phyloP scores from a whole-genome alignment of 2,329 filamentous ascomycete species.

The Fusarium azukiicola region DNA sequence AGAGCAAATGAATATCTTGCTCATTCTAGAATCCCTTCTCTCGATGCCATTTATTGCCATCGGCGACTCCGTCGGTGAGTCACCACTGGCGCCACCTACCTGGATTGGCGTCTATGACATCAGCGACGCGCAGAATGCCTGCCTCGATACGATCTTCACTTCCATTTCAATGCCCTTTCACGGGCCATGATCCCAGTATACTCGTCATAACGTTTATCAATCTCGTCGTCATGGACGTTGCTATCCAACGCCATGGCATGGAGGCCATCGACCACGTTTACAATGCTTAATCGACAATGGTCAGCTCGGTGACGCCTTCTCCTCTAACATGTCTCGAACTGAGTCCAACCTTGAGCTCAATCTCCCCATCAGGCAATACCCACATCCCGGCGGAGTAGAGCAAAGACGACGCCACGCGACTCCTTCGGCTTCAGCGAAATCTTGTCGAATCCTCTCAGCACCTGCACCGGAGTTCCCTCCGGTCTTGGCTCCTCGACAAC shows the following conservation, averaged over 20 bases:
- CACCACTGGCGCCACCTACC: not conserved
- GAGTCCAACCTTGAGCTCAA: too few relatives aligned
- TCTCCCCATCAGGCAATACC: too few relatives aligned
- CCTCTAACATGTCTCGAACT: too few relatives aligned
- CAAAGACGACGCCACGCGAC: too few relatives aligned
- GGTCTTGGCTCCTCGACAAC: too few relatives aligned
- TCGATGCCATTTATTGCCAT: not conserved
- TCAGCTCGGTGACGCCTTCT: too few relatives aligned
- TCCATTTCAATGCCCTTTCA: not conserved
- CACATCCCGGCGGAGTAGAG: too few relatives aligned
- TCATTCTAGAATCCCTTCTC: not conserved
- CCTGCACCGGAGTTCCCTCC: too few relatives aligned
- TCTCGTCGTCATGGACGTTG: not conserved
- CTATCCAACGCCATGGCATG: not conserved
- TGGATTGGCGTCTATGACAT: not conserved
- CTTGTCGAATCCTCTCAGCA: too few relatives aligned
- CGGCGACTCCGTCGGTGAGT: not conserved
- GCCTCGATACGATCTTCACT: not conserved
- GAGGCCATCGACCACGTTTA: not conserved
- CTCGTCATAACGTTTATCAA: not conserved
- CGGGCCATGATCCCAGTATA: not conserved
- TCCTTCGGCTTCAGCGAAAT: too few relatives aligned
- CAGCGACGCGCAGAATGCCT: constrained; percentile 18
- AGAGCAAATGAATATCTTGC: too few relatives aligned
- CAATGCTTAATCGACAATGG: too few relatives aligned